A percentile compares a stretch with the other conserved stretches of the same genome.
These are phyloP conservation scores for Monosporascus sp. DNA, from an alignment of 2,329 filamentous ascomycete genomes.

Conservation along the genomic window DNA sequence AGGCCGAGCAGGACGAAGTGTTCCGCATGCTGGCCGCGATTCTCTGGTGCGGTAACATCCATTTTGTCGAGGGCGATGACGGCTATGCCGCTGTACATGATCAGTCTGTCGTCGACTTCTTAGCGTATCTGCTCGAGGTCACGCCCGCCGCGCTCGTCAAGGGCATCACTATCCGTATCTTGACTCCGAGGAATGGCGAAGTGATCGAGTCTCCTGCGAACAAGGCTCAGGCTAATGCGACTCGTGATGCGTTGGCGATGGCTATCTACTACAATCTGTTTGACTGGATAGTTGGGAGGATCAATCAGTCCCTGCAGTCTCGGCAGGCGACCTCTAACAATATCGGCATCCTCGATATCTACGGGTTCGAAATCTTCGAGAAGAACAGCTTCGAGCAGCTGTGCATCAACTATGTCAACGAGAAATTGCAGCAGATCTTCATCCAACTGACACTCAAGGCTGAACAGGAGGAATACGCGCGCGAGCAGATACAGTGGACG, in stretches of 20 bases:
- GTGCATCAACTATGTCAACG: slow-evolving; percentile 99
- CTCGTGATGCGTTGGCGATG: slow-evolving; percentile 86
- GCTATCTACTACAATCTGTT: slow-evolving; percentile 98
- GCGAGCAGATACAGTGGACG: slow-evolving; percentile 97
- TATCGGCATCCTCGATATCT: slow-evolving; percentile 97
- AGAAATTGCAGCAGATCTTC: slow-evolving; percentile 98
- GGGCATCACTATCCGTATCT: slow-evolving; percentile 81
- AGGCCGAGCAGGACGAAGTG: slow-evolving; percentile 89
- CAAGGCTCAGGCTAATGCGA: slow-evolving; percentile 75
- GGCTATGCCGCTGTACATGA: slow-evolving; percentile 85
- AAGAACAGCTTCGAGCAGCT: slow-evolving; percentile 99
- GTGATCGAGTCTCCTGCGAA: slow-evolving; percentile 76
- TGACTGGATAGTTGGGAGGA: slow-evolving; percentile 93
- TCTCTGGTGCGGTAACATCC: slow-evolving; percentile 91
- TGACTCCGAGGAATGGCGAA: slow-evolving; percentile 63
- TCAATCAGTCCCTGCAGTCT: slow-evolving; percentile 83
- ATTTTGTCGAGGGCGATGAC: slow-evolving; percentile 82
- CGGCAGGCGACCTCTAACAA: slow-evolving; percentile 71
- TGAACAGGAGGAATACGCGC: slow-evolving; percentile 94
- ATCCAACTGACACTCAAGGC: slow-evolving; percentile 95
- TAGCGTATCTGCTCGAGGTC: slow-evolving; percentile 89
- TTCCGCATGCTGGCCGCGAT: slow-evolving; percentile 92
- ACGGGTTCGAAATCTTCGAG: slow-evolving; percentile 98
- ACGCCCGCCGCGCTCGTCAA: slow-evolving; percentile 74
- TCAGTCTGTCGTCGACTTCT: slow-evolving; percentile 87